phyloP scores from a whole-genome alignment of 306 rosid genomes.

The Vigna radiata region DNA sequence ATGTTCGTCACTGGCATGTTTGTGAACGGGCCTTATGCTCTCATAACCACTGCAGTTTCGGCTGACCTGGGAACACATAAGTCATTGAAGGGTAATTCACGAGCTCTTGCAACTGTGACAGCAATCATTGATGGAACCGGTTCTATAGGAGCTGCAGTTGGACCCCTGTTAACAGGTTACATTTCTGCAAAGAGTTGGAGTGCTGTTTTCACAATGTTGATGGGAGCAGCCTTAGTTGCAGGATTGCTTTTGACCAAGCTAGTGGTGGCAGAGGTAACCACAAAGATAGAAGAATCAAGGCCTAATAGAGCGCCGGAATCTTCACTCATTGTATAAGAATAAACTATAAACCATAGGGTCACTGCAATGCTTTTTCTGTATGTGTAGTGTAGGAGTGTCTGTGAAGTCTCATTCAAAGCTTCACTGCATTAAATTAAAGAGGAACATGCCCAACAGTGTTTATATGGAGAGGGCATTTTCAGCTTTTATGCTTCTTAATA shows the following conservation, averaged over 20 bases:
- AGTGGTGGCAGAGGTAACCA: slow-evolving; percentile 75
- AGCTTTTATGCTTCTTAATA: slow-evolving; percentile 41
- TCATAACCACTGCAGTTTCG: slow-evolving; percentile 96
- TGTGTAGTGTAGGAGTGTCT: slow-evolving; percentile 30
- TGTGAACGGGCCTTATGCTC: slow-evolving; percentile 97
- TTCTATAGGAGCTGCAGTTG: slow-evolving; percentile 95
- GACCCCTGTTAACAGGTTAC: slow-evolving; percentile 90
- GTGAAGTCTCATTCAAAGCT: slow-evolving; percentile 44
- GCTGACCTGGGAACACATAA: slow-evolving; percentile 98
- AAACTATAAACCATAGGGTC: not conserved
- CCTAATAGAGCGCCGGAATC: slow-evolving; percentile 47
- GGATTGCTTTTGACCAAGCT: slow-evolving; percentile 91
- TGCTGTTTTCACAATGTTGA: slow-evolving; percentile 88
- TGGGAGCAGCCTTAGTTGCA: slow-evolving; percentile 87
- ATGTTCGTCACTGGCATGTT: slow-evolving; percentile 95
- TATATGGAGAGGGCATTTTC: slow-evolving; percentile 48
- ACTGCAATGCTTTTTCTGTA: not conserved
- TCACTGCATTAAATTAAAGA: slow-evolving; percentile 30
- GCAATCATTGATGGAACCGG: slow-evolving; percentile 98
- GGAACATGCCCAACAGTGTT: slow-evolving; percentile 25
- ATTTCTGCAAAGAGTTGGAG: slow-evolving; percentile 87
- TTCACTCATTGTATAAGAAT: slow-evolving; percentile 51
- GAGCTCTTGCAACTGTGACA: slow-evolving; percentile 95
- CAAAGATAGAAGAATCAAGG: slow-evolving; percentile 77
- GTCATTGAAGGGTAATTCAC: slow-evolving; percentile 80